A percentile compares a stretch with the other conserved stretches of the same genome.
Conservation (phyloP, 129 eudicot species). For the Artemisia argyi region DNA sequence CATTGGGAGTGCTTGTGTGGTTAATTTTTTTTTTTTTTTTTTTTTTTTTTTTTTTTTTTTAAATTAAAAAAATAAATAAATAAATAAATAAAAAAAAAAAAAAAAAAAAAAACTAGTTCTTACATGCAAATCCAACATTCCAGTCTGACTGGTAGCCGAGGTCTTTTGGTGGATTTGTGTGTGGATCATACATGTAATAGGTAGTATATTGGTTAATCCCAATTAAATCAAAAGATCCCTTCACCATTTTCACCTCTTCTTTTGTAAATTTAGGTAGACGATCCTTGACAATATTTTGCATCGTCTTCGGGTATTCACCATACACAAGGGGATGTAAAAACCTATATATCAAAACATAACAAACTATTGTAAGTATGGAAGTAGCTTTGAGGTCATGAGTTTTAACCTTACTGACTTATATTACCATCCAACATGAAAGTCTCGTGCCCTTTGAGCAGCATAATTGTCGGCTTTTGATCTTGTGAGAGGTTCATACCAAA, state of each 20-base stretch:
- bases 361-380: neutral
- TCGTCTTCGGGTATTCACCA: conserved; percentile 86
- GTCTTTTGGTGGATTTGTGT: conserved; percentile 35
- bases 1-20: neutral
- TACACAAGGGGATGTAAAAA: conserved; percentile 85
- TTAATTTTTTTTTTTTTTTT: no score
- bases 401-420: neutral
- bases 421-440: conserved; percentile 94
- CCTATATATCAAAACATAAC: conserved; percentile 37
- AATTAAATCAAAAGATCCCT: conserved; percentile 79
- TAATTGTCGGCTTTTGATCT: conserved; percentile 56
- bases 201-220: conserved; percentile 95
- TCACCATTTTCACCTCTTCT: conserved; percentile 71
- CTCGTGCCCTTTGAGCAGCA: conserved; percentile 95
- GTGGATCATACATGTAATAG: conserved; percentile 67
- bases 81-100: no score
- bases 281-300: conserved; percentile 74
- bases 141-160: conserved; percentile 87
- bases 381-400: neutral
- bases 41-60: no score
- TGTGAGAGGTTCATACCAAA: conserved; percentile 91
- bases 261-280: conserved; percentile 80
- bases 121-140: conserved; percentile 83
- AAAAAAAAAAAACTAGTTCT: conserved; percentile 20
- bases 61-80: no score